Evolutionary conservation across 805 yeast species (phyloP), one percentile per base, ranked within the genome.

Genomic region (Blastobotrys parvus): DNA sequence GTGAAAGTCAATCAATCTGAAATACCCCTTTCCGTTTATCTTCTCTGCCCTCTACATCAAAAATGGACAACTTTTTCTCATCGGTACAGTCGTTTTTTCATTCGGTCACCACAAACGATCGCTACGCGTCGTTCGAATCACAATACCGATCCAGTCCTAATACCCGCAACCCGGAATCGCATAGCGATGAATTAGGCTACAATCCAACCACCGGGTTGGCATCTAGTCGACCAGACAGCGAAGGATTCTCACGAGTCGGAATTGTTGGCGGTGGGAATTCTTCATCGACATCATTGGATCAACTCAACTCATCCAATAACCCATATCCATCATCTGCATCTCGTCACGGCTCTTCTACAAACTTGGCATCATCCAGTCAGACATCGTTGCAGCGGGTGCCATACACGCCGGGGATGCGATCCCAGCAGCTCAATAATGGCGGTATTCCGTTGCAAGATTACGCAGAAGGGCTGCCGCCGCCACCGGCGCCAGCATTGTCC

Each of bases 401-500:
- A 25, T 58, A 67, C 50, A 52, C 60, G 1, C 68, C 60, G 25
- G 66, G 64, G 20, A 47, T 57, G 47, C 59, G 65, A 36, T 53
- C 63, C 31, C 51, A 47, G 38, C 68, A 56, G 53, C 46, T 61
- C 13, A 58, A 58, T 22, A 58, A 60, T 45, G 46, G 50, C 39
- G 60, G 59, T 20, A 55, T 63, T 44, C 70, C 67, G 54, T 60
- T 62, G 41, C 62, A 43, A 48, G 69, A 48, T 50, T 62, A 61
- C 51, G 45, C 56, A 55, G 82, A 77, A 35, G 94, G 94, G 38
- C 80, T 83, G 20, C 65, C 70, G 11, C 63, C 68, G 13, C 67
- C 72, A n/a, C 68, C 68, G 6, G 78, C 90, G 42, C 86, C 89
- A 49, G 69, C 75, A 1, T 69, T 81, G 30, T 74, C 96, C 10